phyloP scores from a whole-genome alignment of 129 eudicot genomes.

The Kitagawia praeruptora region DNA sequence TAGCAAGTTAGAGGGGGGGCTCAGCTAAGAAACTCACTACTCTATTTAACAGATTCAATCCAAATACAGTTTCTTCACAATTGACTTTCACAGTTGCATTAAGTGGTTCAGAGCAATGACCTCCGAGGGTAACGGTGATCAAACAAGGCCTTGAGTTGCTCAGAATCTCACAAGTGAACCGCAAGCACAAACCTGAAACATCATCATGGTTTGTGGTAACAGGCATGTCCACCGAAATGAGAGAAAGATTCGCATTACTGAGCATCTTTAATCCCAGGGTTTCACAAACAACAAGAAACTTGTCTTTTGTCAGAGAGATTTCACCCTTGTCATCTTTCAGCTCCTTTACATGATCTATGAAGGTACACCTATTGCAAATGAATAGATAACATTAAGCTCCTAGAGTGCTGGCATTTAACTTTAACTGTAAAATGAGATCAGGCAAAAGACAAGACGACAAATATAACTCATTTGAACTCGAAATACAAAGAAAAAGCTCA shows the following conservation, averaged over 20 bases:
- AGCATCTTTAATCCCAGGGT: slow-evolving; percentile 73
- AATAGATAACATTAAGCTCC: slow-evolving; percentile 6
- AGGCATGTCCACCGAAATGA: slow-evolving; percentile 81
- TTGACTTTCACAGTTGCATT: slow-evolving; percentile 66
- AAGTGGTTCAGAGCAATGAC: slow-evolving; percentile 75
- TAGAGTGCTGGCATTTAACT: not conserved
- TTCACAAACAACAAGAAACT: slow-evolving; percentile 59
- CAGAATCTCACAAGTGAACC: slow-evolving; percentile 72
- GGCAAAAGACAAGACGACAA: not conserved
- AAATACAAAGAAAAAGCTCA: not conserved
- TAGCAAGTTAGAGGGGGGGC: slow-evolving; percentile 23
- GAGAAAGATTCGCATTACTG: slow-evolving; percentile 65
- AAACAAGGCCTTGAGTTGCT: slow-evolving; percentile 72
- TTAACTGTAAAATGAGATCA: not conserved
- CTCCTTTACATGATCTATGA: slow-evolving; percentile 56
- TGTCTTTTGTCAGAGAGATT: slow-evolving; percentile 37
- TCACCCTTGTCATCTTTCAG: slow-evolving; percentile 35
- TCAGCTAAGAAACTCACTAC: slow-evolving; percentile 72
- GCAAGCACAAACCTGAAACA: slow-evolving; percentile 68
- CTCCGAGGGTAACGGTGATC: slow-evolving; percentile 65
- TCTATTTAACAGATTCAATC: slow-evolving; percentile 80
- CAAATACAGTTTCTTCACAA: slow-evolving; percentile 98
- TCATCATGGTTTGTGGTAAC: slow-evolving; percentile 70
- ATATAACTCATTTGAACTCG: not conserved
- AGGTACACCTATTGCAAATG: slow-evolving; percentile 53